These are phyloP conservation scores for Neoboletus brunneissimus DNA, from an alignment of 768 basidiomycete species.

Conservation along the genomic window DNA sequence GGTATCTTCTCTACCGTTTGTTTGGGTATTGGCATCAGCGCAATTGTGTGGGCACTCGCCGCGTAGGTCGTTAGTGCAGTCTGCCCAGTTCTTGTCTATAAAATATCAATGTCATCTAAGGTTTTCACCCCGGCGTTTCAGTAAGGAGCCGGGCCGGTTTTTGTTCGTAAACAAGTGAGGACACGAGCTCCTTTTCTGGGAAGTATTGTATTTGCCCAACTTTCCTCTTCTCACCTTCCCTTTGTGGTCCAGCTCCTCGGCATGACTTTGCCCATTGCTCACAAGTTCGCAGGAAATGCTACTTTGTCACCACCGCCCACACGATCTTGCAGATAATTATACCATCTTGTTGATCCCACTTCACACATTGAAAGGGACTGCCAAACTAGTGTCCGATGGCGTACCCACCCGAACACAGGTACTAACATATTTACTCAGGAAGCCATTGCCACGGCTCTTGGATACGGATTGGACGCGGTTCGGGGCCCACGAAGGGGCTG, in stretches of 20 bases:
- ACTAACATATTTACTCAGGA: not conserved
- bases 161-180: not conserved
- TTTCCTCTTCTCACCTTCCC: slow-evolving; percentile 7
- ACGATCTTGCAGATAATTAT: not conserved
- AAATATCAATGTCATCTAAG: not conserved
- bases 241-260: not conserved
- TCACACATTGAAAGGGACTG: slow-evolving; percentile 1
- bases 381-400: slow-evolving; percentile 1
- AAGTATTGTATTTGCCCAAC: slow-evolving; percentile 9
- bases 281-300: not conserved
- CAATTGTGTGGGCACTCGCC: slow-evolving; percentile 26
- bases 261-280: not conserved
- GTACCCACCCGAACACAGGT: not conserved
- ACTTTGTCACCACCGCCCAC: not conserved
- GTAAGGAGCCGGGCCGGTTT: not conserved
- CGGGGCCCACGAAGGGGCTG: not conserved
- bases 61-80: slow-evolving; percentile 4
- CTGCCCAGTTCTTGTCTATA: not conserved
- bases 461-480: not conserved
- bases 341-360: not conserved
- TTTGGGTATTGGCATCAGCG: slow-evolving; percentile 19
- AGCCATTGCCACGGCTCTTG: not conserved
- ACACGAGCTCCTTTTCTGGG: slow-evolving; percentile 3
- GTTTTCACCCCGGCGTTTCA: not conserved
- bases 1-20: slow-evolving; percentile 30